Percentiles rank a stretch among this genome's conserved stretches.
These are phyloP conservation scores for Allodekkera sacchari DNA, from an alignment of 805 yeast genomes.

Conservation along the genomic window DNA sequence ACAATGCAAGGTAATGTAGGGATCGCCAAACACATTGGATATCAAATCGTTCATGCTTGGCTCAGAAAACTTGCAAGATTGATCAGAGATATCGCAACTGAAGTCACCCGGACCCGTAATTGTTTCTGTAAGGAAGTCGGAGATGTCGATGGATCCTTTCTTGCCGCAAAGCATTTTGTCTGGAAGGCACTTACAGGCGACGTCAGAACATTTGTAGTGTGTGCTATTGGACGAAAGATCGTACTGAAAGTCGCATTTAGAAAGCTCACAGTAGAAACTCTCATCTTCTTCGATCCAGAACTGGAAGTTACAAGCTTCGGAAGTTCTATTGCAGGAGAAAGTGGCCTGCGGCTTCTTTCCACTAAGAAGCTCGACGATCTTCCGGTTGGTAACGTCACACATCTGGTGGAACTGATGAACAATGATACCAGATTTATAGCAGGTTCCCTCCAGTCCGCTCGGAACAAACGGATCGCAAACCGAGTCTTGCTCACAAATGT, in stretches of 20 bases:
- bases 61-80: slow-evolving; percentile 74
- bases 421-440: slow-evolving; percentile 77
- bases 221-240: slow-evolving; percentile 59
- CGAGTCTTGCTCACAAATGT: slow-evolving; percentile 62
- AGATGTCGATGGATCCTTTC: slow-evolving; percentile 86
- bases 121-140: slow-evolving; percentile 85
- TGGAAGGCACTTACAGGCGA: slow-evolving; percentile 85
- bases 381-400: slow-evolving; percentile 90
- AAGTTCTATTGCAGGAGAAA: slow-evolving; percentile 71
- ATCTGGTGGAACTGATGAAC: slow-evolving; percentile 78
- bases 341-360: slow-evolving; percentile 89
- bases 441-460: slow-evolving; percentile 71
- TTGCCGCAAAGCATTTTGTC: slow-evolving; percentile 92
- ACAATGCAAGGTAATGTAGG: slow-evolving; percentile 74
- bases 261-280: slow-evolving; percentile 81
- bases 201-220: slow-evolving; percentile 67
- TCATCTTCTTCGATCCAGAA: slow-evolving; percentile 92
- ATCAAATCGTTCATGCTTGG: slow-evolving; percentile 95
- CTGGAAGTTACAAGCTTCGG: slow-evolving; percentile 73
- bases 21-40: slow-evolving; percentile 89
- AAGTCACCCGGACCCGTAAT: slow-evolving; percentile 93
- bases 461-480: slow-evolving; percentile 88
- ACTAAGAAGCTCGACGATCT: slow-evolving; percentile 69
- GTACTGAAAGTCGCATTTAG: slow-evolving; percentile 61
- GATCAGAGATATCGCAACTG: slow-evolving; percentile 57